Base-by-base conservation (phyloP, 441 rosid genomes). In the Viola pubescens region DNA sequence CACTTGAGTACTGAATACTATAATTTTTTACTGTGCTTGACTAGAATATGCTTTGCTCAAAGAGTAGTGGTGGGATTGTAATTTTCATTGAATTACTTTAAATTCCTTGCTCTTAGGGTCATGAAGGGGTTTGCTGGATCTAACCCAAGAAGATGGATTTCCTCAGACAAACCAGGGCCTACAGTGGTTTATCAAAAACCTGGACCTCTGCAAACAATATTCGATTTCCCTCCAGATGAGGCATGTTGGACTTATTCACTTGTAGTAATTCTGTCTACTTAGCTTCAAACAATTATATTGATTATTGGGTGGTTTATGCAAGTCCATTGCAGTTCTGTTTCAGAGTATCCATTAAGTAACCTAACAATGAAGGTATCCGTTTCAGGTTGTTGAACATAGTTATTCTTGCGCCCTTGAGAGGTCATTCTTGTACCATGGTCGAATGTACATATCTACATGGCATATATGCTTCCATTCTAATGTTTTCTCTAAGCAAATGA, bases 381-480 rank as follows among this genome's bases (percentile, higher is more conserved):
- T 64, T 74, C 83, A 92, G 99, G 82, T 88, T 63, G 95, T 75
- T 65, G 96, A 85, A 67, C 96, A 77, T 77, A 86, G 89, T 70
- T 94, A 83, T 74, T 94, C 99, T 44, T 90, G 97, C 73, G 99
- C 99, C 49, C 81, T 94, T 58, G 99, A 94, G 84, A 82, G 99
- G 75, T 94, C 99, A 62, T 94, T 94, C 78, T 75, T 94, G 75
- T 94, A 94, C 70, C 99, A 94, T 63, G 99, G 99, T 60, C 95
- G 99, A 48, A 88, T 90, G 81, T 94, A 88, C 77, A 95, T 90
- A 64, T 94, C 97, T 41, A 81, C 99, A 40, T 94, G 99, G 99
- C 91, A 86, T 75, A 90, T 94, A 62, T 94, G 99, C 82, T 94
- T 94, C 72, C 99, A 90, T 81, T 94, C 99, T 48, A 94, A 94